Evolutionary conservation across 2,329 filamentous ascomycete species (phyloP).

Genomic region (Aspergillus calidoustus): DNA sequence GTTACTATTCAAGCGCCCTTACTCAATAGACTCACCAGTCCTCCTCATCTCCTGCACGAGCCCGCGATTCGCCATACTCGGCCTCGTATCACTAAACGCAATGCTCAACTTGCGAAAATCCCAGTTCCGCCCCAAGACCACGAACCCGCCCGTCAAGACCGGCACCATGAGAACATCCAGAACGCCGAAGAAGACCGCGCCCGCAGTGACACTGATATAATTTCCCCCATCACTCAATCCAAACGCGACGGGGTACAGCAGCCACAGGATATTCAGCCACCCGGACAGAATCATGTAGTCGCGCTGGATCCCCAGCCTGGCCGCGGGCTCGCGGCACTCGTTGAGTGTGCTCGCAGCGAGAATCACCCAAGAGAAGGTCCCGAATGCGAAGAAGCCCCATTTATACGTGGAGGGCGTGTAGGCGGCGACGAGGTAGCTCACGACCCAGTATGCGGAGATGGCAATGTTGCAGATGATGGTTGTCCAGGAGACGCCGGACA

Average conservation of each 20-base stretch:
- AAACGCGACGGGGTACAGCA: conserved; percentile 58
- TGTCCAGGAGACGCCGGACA: conserved; percentile 61
- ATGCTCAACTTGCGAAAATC: conserved; percentile 58
- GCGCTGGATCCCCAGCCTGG: conserved; percentile 47
- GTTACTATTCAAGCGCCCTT: too few species aligned
- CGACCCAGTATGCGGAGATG: conserved; percentile 57
- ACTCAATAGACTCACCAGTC: too few species aligned
- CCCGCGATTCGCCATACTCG: background rate
- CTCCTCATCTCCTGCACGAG: background rate
- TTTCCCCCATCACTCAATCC: conserved; percentile 60
- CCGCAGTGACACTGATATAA: conserved; percentile 51
- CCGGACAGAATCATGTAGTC: conserved; percentile 57
- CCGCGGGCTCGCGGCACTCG: conserved; percentile 45
- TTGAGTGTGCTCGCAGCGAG: conserved; percentile 53
- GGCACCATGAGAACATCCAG: conserved; percentile 58
- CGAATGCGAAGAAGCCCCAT: conserved; percentile 57
- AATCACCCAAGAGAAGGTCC: conserved; percentile 51
- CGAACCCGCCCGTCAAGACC: conserved; percentile 45
- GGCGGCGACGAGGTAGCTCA: conserved; percentile 56
- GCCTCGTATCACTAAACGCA: conserved; percentile 49
- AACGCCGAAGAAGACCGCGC: conserved; percentile 59
- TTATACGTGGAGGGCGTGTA: conserved; percentile 58
- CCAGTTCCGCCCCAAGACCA: conserved; percentile 48
- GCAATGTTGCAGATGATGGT: conserved; percentile 58
- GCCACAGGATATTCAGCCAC: conserved; percentile 49